Evolutionary conservation across 257 asterid species (phyloP), one percentile per base, ranked within the genome.

Genomic region (Penstemon newberryi): DNA sequence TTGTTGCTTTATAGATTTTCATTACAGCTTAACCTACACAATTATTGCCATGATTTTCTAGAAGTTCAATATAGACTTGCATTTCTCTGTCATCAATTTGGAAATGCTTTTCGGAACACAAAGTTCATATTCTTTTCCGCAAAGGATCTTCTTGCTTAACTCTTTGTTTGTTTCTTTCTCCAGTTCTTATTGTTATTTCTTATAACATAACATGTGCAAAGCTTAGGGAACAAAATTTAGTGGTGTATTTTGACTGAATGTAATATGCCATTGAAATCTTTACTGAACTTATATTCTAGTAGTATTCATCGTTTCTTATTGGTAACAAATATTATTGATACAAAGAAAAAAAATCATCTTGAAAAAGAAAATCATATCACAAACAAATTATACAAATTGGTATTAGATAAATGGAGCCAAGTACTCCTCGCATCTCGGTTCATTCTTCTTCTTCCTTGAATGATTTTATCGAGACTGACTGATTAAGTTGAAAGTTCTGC

Each of bases 401-500:
- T 59, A 46, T 46, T 69, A 36, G 56, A 56, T 12, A 60, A 50
- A 64, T 59, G 60, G 65, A 38, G 40, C 68, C 6, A 36, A 11
- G 37, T 54, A 45, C 52, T 60, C 71, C 56, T 70, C 73, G 58
- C 6, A 43, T 36, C 42, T 13, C 55, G 43, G 67, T 65, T 73
- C 70, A 73, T 53, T 42, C 75, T 81, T 73, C 70, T 56, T 73
- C 73, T 60, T 47, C 66, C 58, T 67, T 71, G 63, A 50, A 37
- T 38, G 84, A 76, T 55, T 76, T 71, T 15, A 47, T 67, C 2
- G 67, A 18, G 15, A 67, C 76, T 42, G 55, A 19, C 51, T 50
- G 80, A 54, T 60, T 72, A 3, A 58, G 45, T 47, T 68, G 73
- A 52, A 69, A 15, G 63, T 65, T 73, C 84, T 78, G 82, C 80